A percentile compares a stretch with the other conserved stretches of the same genome.
Conservation (phyloP, 2,329 filamentous ascomycete genomes). For the Sporothrix dimorphospora region DNA sequence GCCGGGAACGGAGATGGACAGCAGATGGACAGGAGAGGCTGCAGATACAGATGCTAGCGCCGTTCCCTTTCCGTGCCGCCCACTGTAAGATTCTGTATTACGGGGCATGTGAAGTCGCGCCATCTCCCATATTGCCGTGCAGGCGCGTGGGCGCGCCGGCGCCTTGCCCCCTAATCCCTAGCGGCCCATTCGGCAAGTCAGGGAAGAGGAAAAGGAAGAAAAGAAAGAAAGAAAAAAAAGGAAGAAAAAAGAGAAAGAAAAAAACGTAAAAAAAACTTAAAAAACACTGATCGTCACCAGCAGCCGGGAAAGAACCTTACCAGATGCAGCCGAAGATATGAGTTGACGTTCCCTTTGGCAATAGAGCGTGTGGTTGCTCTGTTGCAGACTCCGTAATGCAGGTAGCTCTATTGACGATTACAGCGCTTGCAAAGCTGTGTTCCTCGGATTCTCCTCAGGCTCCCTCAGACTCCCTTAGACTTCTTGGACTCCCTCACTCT, state of each 20-base stretch:
- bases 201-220: background rate
- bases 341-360: background rate
- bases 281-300: background rate
- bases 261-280: background rate
- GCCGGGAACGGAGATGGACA: no score
- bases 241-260: background rate
- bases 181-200: constrained; percentile 19
- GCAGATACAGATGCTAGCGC: constrained; percentile 16
- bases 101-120: constrained; percentile 8
- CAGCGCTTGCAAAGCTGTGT: background rate
- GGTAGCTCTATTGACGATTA: background rate
- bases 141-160: constrained; percentile 5
- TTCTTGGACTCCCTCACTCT: background rate
- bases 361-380: background rate
- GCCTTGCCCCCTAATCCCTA: constrained; percentile 24
- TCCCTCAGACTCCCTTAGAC: background rate
- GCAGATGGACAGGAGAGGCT: background rate
- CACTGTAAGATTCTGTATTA: background rate
- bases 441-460: background rate
- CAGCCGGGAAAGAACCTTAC: background rate
- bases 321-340: background rate
- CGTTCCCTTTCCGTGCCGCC: constrained; percentile 13
- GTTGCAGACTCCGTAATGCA: background rate
- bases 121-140: constrained; percentile 1
- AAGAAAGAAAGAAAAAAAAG: background rate